Evolutionary conservation across 768 basidiomycete genomes (phyloP), one percentile per base, ranked within the genome.

Genomic region (Holtermannia corniformis): DNA sequence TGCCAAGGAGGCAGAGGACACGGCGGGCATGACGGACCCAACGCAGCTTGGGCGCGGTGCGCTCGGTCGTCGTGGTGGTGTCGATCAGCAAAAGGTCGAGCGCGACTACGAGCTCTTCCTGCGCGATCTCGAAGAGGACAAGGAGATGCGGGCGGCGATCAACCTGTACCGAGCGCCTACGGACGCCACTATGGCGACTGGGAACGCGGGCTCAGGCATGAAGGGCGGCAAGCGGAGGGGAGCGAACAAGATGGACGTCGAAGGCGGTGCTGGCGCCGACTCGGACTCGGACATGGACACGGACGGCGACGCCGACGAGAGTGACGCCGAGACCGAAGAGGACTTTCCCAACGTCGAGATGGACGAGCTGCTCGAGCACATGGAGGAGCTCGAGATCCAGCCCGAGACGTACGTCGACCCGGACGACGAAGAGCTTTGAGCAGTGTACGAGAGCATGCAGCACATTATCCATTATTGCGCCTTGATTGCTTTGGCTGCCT

Each of bases 81-180:
- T 89, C 44, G 91, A 93, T 74, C 80, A 83, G 73, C 83, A 80
- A 76, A 90, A 91, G 77, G 87, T 97, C 53, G 91, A 96, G 61
- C 83, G 88, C 69, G 93, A 99, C 68, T 99, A 97, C 73, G 95
- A 97, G 76, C 58, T 87, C 47, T 99, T 99, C 81, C 75, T 97
- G 73, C 80, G 86, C 44, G 91, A 95, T 57, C 73, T 96, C 46
- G 91, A 95, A 73, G 93, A 97, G 71, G 92, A 96, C 73, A 83
- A 84, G 20, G 92, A 96, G 76, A 75, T 97, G 76, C 81, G 93
- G 37, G 78, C 79, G 4, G 81, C 81, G 7, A 83, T 97, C 62
- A 92, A 95, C 72, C 65, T 96, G 51, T 97, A 93, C 78, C 86
- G 83, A 74, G 76, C 80, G 3, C 69, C 74, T 58, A 50, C 52